These are phyloP conservation scores for Albugo candida DNA, from an alignment of 352 stramenopile genomes.

Conservation along the genomic window DNA sequence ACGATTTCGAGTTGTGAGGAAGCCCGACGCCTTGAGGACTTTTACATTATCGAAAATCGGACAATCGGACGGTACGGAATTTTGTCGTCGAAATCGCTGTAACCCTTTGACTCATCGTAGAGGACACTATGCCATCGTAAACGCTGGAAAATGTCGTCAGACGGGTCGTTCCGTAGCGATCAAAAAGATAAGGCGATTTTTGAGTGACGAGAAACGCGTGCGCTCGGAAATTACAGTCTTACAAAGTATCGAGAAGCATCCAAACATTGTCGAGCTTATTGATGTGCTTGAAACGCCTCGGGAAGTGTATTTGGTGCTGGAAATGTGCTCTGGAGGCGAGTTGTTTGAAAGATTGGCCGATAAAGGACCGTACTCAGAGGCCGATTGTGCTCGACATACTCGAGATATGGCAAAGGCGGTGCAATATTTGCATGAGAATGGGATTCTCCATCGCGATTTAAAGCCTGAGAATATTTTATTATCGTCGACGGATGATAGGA, in stretches of 20 bases:
- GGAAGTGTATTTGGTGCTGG: constrained; percentile 60
- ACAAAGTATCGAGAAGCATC: constrained; percentile 30
- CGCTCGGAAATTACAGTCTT: constrained; percentile 42
- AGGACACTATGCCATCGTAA: constrained; percentile 52
- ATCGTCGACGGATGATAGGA: constrained; percentile 32
- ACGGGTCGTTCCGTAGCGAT: constrained; percentile 39
- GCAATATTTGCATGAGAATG: constrained; percentile 53
- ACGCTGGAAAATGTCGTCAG: constrained; percentile 23
- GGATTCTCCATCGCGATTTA: constrained; percentile 63
- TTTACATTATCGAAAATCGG: too few species aligned
- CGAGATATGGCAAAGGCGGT: constrained; percentile 43
- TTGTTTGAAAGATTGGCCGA: constrained; percentile 64
- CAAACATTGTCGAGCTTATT: constrained; percentile 60
- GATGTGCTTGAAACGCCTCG: constrained; percentile 64
- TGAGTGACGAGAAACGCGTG: constrained; percentile 49
- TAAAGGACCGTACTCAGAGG: constrained; percentile 66
- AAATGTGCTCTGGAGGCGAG: constrained; percentile 64
- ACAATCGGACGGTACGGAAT: too few species aligned
- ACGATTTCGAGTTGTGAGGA: too few species aligned
- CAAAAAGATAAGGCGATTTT: constrained; percentile 70
- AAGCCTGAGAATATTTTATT: constrained; percentile 75
- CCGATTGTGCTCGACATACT: constrained; percentile 55
- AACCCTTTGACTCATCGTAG: constrained; percentile 8
- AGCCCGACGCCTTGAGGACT: too few species aligned
- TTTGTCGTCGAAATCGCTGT: background rate